These are phyloP conservation scores for Neurospora sp. DNA, from an alignment of 495 filamentous ascomycete genomes.

Conservation along the genomic window DNA sequence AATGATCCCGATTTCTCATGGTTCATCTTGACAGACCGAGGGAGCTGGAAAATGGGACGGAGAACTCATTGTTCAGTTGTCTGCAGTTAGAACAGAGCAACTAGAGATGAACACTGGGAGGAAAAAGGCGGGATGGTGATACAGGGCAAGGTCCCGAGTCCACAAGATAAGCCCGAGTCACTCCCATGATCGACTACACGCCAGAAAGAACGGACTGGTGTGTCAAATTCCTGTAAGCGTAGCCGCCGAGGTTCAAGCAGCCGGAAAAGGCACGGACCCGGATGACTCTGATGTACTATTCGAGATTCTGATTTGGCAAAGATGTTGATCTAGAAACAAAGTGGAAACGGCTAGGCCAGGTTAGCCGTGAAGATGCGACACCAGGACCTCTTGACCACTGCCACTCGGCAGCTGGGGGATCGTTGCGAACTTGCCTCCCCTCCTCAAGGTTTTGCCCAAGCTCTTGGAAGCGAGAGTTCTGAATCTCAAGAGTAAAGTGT, in stretches of 20 bases:
- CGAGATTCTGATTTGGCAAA: slow-evolving; percentile 8
- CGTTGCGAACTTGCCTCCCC: not conserved
- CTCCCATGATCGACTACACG: not conserved
- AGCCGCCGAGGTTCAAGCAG: not conserved
- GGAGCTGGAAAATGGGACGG: not conserved
- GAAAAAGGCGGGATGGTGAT: not conserved
- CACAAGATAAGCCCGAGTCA: not conserved
- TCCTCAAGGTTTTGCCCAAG: not conserved
- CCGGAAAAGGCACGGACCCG: slow-evolving; percentile 1
- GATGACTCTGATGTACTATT: not conserved
- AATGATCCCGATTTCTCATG: not conserved
- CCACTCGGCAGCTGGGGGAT: not conserved
- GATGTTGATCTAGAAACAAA: not conserved
- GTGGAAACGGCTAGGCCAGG: slow-evolving; percentile 2
- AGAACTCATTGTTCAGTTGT: not conserved
- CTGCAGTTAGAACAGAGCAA: not conserved
- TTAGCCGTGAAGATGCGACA: not conserved
- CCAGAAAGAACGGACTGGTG: not conserved
- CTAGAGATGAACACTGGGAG: not conserved
- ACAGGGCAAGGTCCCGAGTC: not conserved
- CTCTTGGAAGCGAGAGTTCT: not conserved
- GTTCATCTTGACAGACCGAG: not conserved
- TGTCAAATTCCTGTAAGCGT: not conserved
- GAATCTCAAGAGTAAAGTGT: not conserved
- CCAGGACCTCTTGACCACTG: not conserved